A percentile compares a stretch with the other conserved stretches of the same genome.
These are phyloP conservation scores for Neurospora sp. DNA, from an alignment of 495 filamentous ascomycete genomes.

Conservation along the genomic window DNA sequence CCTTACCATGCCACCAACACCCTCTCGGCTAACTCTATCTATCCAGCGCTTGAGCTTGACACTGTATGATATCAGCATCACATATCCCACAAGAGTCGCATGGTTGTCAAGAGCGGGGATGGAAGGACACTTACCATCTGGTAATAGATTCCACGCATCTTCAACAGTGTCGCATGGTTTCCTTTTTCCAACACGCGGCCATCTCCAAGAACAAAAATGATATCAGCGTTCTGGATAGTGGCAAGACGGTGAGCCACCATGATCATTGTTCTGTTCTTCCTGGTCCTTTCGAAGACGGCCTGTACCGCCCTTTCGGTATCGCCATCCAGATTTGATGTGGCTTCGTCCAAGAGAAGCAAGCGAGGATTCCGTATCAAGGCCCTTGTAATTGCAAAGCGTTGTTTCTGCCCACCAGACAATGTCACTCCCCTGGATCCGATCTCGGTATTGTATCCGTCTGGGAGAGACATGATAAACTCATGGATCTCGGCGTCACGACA, in stretches of 20 bases:
- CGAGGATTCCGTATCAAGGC: conserved; percentile 66
- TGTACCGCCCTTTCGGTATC: conserved; percentile 67
- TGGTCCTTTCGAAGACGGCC: conserved; percentile 56
- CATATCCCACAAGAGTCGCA: not conserved
- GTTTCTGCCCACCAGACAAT: conserved; percentile 71
- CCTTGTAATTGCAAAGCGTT: conserved; percentile 65
- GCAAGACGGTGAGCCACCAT: conserved; percentile 61
- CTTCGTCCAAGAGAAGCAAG: conserved; percentile 70
- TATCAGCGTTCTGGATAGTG: conserved; percentile 48
- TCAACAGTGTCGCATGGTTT: conserved; percentile 38
- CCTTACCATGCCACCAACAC: not conserved
- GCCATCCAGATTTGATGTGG: conserved; percentile 66
- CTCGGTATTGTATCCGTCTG: conserved; percentile 50
- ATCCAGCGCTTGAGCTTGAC: conserved; percentile 41
- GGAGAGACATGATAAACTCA: conserved; percentile 47
- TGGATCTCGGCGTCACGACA: conserved; percentile 50
- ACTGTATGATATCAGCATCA: conserved; percentile 24
- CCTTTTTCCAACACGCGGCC: conserved; percentile 45
- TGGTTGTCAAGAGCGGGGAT: not conserved
- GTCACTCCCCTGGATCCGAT: conserved; percentile 55
- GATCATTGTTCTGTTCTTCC: conserved; percentile 57
- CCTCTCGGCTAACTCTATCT: conserved; percentile 14
- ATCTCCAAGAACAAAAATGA: conserved; percentile 47
- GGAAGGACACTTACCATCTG: conserved; percentile 38
- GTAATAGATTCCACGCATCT: conserved; percentile 42